phyloP scores from a whole-genome alignment of 441 rosid genomes.

The Brassica balearica region DNA sequence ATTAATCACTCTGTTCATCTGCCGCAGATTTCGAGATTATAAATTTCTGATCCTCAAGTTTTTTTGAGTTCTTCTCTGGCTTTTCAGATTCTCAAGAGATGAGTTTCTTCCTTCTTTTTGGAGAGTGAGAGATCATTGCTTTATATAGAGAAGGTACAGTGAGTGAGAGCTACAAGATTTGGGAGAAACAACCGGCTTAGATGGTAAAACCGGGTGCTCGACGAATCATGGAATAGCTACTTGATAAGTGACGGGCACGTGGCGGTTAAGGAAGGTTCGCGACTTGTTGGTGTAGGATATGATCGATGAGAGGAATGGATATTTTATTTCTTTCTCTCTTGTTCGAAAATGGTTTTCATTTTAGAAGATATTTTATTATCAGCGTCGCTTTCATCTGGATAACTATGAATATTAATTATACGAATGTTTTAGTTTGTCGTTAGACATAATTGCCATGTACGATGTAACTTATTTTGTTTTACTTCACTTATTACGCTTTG shows the following conservation, averaged over 20 bases:
- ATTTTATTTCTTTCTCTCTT: slow-evolving; percentile 27
- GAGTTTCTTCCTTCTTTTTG: background rate
- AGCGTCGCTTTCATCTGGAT: slow-evolving; percentile 30
- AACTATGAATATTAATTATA: slow-evolving; percentile 5
- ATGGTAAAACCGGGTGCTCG: slow-evolving; percentile 29
- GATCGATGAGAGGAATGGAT: slow-evolving; percentile 24
- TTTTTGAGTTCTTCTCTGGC: background rate
- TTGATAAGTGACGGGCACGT: slow-evolving; percentile 27
- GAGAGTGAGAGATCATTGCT: background rate
- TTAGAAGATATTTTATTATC: slow-evolving; percentile 12
- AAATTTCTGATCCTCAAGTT: background rate
- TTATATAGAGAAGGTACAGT: slow-evolving; percentile 39
- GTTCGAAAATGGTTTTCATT: background rate
- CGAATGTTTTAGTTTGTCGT: slow-evolving; percentile 22
- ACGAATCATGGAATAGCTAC: background rate
- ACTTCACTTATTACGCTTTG: background rate
- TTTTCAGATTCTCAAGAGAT: slow-evolving; percentile 34
- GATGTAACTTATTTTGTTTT: background rate
- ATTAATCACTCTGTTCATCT: slow-evolving; percentile 44
- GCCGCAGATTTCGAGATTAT: slow-evolving; percentile 22
- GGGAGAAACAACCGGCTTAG: slow-evolving; percentile 39
- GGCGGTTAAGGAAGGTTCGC: slow-evolving; percentile 36
- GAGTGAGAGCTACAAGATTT: slow-evolving; percentile 22
- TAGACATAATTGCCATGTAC: background rate
- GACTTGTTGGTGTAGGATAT: slow-evolving; percentile 36